Evolutionary conservation across 176 grass and related monocot species (phyloP), one percentile per base, ranked within the genome.

Genomic region (Alloteropsis semialata): DNA sequence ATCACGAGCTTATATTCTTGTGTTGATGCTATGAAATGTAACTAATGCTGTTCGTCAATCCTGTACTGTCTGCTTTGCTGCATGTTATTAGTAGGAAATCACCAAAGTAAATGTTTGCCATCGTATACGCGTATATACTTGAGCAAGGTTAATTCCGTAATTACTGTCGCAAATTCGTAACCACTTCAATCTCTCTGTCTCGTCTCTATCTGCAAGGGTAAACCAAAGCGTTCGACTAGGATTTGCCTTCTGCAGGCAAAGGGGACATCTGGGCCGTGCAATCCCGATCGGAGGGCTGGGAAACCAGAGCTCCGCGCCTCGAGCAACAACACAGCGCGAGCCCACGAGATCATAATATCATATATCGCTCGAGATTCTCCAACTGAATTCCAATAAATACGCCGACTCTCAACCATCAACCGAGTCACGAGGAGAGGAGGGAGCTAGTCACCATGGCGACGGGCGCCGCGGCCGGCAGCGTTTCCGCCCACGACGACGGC

Each of bases 361-460:
- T n/a, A n/a, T 10, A 29, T 30, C 25, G 38, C 24, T 22, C 9
- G 15, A 55, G 56, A 66, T 43, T 53, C 65, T 36, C 36, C 36
- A 81, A 73, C 58, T 2, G 16, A 2, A 43, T 57, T 51, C 42
- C 80, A 33, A 42, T 50, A 89, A 71, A 81, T 80, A 82, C 85
- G 64, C 19, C 74, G 22, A 5, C 3, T n/a, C 5, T 27, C n/a
- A 9, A 36, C 22, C 18, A 36, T 11, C 45, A 25, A 65, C 57
- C 28, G n/a, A 80, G 66, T 51, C 49, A 13, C 19, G 30, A 28
- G 24, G 48, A 69, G 22, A 13, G 7, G 41, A 13, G 7, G 3
- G 41, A 62, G 6, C n/a, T n/a, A 16, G 2, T 8, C 48, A 39
- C 50, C 65, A 92, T 92, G 91, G 91, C 80, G 38, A 44, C 82